Evolutionary conservation across 257 asterid species (phyloP).

Genomic region (Nemophila menziesii): DNA sequence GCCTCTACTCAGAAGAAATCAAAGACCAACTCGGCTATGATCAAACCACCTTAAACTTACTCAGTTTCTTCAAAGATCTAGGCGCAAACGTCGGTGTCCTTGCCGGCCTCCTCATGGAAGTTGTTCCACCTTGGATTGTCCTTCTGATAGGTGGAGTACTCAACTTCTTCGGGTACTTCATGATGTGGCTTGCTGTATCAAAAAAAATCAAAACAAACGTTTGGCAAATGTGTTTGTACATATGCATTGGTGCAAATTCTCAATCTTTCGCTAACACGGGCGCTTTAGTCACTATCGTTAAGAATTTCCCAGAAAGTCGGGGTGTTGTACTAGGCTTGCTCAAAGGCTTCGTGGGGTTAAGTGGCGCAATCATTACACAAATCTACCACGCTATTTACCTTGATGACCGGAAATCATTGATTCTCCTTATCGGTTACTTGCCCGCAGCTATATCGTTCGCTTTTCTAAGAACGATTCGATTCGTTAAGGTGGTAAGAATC

Average conservation of each 20-base stretch:
- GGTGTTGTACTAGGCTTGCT: conserved; percentile 15
- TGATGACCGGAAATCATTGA: neutral
- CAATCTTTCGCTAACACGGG: conserved; percentile 17
- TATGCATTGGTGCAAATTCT: conserved; percentile 16
- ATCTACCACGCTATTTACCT: conserved; percentile 8
- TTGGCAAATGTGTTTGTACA: conserved; percentile 16
- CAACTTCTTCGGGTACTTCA: conserved; percentile 18
- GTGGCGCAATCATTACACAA: conserved; percentile 16
- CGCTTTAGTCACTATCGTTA: conserved; percentile 11
- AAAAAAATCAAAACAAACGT: conserved; percentile 3
- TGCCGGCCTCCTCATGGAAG: conserved; percentile 15
- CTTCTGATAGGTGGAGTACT: conserved; percentile 10
- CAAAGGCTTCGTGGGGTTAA: conserved; percentile 16
- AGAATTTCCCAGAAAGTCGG: conserved; percentile 17
- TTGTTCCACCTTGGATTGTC: conserved; percentile 15
- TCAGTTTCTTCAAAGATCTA: conserved; percentile 17
- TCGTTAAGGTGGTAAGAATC: conserved; percentile 15
- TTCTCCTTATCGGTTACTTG: conserved; percentile 27
- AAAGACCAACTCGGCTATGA: conserved; percentile 13
- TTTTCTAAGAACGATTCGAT: conserved; percentile 25
- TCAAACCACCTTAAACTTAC: conserved; percentile 12
- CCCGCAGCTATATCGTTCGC: conserved; percentile 21
- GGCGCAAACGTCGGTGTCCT: conserved; percentile 16
- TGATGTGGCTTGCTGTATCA: conserved; percentile 17
- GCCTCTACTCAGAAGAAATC: conserved; percentile 11